Conservation (phyloP, 2,329 filamentous ascomycete species). For the Nannizzia gypsea region DNA sequence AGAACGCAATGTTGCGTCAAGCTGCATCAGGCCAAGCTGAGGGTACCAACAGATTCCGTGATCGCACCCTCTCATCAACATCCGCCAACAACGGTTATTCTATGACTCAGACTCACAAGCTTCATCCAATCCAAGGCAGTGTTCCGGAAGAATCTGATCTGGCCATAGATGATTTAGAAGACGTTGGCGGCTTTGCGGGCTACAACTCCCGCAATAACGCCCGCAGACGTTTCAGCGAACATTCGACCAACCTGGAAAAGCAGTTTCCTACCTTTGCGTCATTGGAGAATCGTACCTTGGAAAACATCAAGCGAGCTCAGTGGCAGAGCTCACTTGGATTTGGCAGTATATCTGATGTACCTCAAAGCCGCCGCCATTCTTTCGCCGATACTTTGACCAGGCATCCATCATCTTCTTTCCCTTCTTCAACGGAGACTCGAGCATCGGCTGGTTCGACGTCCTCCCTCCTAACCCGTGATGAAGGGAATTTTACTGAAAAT, state of each 20-base stretch:
- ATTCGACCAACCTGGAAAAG: conserved; percentile 31
- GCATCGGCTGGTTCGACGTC: conserved; percentile 17
- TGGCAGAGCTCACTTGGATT: conserved; percentile 42
- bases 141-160: conserved; percentile 35
- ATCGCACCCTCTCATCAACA: conserved; percentile 32
- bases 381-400: conserved; percentile 41
- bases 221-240: conserved; percentile 35
- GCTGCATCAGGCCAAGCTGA: conserved; percentile 30
- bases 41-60: conserved; percentile 23
- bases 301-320: conserved; percentile 37
- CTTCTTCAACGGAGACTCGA: conserved; percentile 27
- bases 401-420: conserved; percentile 29
- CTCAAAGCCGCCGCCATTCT: conserved; percentile 41
- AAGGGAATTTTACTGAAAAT: conserved; percentile 27
- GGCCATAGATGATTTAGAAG: conserved; percentile 35
- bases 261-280: conserved; percentile 28
- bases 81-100: conserved; percentile 26
- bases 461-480: conserved; percentile 26
- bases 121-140: conserved; percentile 31
- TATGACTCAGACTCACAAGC: conserved; percentile 21
- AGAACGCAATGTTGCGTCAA: conserved; percentile 38
- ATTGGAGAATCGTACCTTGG: conserved; percentile 34
- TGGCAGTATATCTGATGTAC: conserved; percentile 33
- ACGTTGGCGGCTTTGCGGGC: conserved; percentile 29
- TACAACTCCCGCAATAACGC: conserved; percentile 30